Conservation (phyloP, 495 filamentous ascomycete species). For the Amphirosellinia nigrospora region DNA sequence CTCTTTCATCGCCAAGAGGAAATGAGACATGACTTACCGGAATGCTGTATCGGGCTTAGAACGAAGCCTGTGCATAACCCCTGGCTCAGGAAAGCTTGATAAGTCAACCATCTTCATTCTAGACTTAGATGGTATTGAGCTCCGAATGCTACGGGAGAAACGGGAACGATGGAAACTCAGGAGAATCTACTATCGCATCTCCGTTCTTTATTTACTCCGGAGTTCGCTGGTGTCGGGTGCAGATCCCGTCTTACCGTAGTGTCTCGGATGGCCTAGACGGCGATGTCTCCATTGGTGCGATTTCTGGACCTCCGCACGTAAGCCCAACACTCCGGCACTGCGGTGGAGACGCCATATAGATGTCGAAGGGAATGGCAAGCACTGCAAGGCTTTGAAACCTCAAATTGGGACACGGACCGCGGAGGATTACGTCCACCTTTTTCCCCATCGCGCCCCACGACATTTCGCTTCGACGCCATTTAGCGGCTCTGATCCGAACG, state of each 20-base stretch:
- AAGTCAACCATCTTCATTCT: too few relatives aligned
- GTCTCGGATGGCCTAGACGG: background rate
- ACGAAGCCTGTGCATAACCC: too few relatives aligned
- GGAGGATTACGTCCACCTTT: conserved; percentile 7
- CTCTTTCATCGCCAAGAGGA: too few relatives aligned
- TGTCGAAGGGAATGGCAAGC: background rate
- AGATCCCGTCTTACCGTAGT: conserved; percentile 23
- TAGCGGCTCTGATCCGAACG: background rate
- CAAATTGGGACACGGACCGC: conserved; percentile 26
- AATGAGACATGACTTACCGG: too few relatives aligned
- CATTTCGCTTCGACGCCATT: background rate
- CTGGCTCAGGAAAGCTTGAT: too few relatives aligned
- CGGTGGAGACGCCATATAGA: conserved; percentile 28
- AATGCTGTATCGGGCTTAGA: too few relatives aligned
- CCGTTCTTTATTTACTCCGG: conserved; percentile 4
- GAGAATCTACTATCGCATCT: background rate
- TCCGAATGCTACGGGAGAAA: background rate
- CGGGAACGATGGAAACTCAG: background rate
- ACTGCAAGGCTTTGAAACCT: conserved; percentile 6
- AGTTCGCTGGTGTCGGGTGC: conserved; percentile 2
- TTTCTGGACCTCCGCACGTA: conserved; percentile 10
- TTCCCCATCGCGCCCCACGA: background rate
- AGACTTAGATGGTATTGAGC: background rate
- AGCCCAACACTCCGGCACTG: background rate
- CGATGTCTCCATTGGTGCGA: conserved; percentile 17